Evolutionary conservation across 2,329 filamentous ascomycete species (phyloP).

Genomic region (Pseudogymnoascus sp.): DNA sequence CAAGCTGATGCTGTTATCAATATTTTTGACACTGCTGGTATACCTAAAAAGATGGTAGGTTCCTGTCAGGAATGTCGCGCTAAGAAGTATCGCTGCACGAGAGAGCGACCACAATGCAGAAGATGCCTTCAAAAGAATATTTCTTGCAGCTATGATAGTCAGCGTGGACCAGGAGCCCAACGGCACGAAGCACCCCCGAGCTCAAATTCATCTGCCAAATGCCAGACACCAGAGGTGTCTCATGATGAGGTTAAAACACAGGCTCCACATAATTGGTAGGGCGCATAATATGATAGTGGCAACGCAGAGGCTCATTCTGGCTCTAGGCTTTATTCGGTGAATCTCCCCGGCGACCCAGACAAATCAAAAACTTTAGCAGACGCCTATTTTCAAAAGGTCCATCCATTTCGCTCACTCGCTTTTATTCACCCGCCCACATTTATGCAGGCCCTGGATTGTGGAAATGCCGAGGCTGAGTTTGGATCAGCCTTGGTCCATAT

Average conservation of each 20-base stretch:
- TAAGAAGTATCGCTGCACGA: conserved; percentile 24
- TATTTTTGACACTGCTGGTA: conserved; percentile 24
- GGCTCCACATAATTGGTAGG: background rate
- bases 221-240: background rate
- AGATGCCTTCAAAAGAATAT: conserved; percentile 21
- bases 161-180: background rate
- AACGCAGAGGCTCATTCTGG: background rate
- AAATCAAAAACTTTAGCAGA: background rate
- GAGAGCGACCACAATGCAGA: conserved; percentile 22
- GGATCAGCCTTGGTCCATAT: background rate
- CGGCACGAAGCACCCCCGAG: background rate
- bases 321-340: background rate
- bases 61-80: conserved; percentile 24
- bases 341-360: background rate
- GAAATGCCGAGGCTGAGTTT: background rate
- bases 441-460: conserved; percentile 11
- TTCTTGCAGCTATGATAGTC: conserved; percentile 17
- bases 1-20: conserved; percentile 16
- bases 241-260: background rate
- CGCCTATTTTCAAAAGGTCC: conserved; percentile 7
- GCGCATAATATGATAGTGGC: background rate
- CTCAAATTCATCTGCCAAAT: background rate
- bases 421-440: conserved; percentile 14
- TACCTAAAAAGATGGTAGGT: conserved; percentile 24
- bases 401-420: conserved; percentile 10